Base-by-base conservation (phyloP, 176 grass and related monocot genomes). In the Cymbopogon citratus region DNA sequence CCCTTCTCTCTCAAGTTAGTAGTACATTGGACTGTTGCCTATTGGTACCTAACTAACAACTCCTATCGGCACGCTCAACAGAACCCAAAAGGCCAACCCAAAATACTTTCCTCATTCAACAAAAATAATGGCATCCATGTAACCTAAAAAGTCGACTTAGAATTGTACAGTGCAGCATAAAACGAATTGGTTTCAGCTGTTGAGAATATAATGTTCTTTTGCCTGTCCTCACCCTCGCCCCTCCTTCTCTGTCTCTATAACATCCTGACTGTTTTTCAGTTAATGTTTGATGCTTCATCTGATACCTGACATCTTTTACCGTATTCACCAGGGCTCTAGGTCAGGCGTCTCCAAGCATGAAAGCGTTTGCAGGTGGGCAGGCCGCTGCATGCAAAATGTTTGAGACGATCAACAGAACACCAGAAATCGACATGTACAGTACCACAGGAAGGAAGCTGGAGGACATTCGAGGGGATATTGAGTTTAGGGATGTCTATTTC, bases 341-440 rank as follows among this genome's bases (percentile, higher is more conserved):
- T 15, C 94, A 97, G 84, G 84, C 89, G 65, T 93, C 94, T 2
- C 94, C 94, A 84, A 91, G 94, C 89, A 87, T 97, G 79, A 89
- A 91, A 40, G 89, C 94, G 66, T 97, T 97, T 93, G 94, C 89
- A 51, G 85, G 91, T 25, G 94, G 94, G 39, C 91, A 93, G 68
- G 89, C 94, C 3, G 91, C 94, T 80, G 94, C 94, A 16, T 93
- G 90, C 72, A 97, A 97, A 46, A 97, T 97, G 91, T 97, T 97
- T 19, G 87, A 97, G 66, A 97, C 94, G 16, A 97, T 97, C 51
- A 97, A 91, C 41, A 88, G 94, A 83, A 87, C 87, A 73, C 91
- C 94, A 78, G 86, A 97, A 64, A 97, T 97, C 4, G 94, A 97
- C 44, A 59, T 91, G 0, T 93, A 91, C 39, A 89, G 72, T 67